Evolutionary conservation across 78 protist genomes (phyloP).

Genomic region (Protostelium mycophagum): DNA sequence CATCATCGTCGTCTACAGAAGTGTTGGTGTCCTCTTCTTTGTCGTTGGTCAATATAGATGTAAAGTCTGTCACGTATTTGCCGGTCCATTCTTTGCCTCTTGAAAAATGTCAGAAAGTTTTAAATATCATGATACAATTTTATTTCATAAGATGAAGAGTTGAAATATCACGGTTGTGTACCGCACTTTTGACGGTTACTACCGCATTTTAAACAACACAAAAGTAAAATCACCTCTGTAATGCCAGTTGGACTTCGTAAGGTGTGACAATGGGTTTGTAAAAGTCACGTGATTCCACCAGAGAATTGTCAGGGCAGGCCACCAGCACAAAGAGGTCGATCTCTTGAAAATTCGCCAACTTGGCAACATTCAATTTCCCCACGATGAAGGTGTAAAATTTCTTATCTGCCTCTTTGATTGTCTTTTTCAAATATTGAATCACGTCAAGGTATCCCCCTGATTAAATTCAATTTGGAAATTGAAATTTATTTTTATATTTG

Average conservation of each 20-base stretch:
- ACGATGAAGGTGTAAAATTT: constrained; percentile 65
- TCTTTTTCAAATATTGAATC: constrained; percentile 22
- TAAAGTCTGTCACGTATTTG: constrained; percentile 43
- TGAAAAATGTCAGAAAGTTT: background rate
- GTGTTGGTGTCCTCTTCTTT: background rate
- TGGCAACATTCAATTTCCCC: constrained; percentile 79
- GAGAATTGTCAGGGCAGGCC: constrained; percentile 75
- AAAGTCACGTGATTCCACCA: constrained; percentile 65
- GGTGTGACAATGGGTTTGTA: constrained; percentile 81
- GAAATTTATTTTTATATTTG: too few relatives aligned
- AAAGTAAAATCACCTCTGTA: background rate
- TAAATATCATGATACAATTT: background rate
- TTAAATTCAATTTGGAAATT: too few relatives aligned
- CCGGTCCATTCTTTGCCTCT: constrained; percentile 46
- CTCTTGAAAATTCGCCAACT: constrained; percentile 84
- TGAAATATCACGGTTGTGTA: background rate
- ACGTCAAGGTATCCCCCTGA: background rate
- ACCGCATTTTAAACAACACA: background rate
- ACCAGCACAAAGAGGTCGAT: constrained; percentile 70
- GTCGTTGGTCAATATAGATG: constrained; percentile 14
- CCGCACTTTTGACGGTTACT: background rate
- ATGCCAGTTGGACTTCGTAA: constrained; percentile 70
- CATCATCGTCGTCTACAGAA: background rate
- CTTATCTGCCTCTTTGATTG: constrained; percentile 40
- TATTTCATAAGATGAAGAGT: background rate